Evolutionary conservation across 2,329 filamentous ascomycete species (phyloP), one percentile per base, ranked within the genome.

Genomic region (Fusarium sublunatum): DNA sequence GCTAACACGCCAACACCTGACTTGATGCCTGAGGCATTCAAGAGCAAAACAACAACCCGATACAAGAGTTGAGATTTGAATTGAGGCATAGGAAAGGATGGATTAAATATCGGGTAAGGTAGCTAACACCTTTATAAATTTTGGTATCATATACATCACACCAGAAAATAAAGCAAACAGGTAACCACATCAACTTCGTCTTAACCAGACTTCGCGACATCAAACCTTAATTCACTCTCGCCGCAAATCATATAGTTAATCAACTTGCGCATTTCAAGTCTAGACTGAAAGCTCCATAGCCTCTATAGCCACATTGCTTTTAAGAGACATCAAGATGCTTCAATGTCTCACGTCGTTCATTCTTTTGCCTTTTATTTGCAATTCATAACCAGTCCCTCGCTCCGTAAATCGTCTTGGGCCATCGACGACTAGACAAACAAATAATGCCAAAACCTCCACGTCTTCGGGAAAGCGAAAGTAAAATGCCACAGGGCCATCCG

Each of bases 401-500:
- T 58, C 61, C 58, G 66, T 68, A 58, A 61, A 66, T 67, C 59
- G 60, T 62, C 65, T 56, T 61, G 57, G 57, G 57, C 65, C 65
- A 53, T 51, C 50, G 43, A 66, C 58, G 50, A 66, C 59, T 58
- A 54, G 52, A 59, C 61, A 19, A 19, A 19, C 51, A 62, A 43
- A 60, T 59, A 60, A 64, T 60, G 51, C 61, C 64, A 54, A 58
- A 64, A 61, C 53, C 52, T 59, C 58, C 61, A 61, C 53, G 62
- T 70, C 61, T 68, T 67, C 47, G 60, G 41, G 52, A 70, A 58
- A 67, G 58, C 48, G 64, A 71, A 41, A 65, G 58, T 65, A 59
- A 61, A 61, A 60, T 69, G 55, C 69, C 69, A 68, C 66, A 64
- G 53, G 65, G 53, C 67, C 67, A 43, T 68, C 65, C 58, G 56